Evolutionary conservation across 2,329 filamentous ascomycete genomes (phyloP), one percentile per base, ranked within the genome.

Genomic region (Diaporthe caulivora): DNA sequence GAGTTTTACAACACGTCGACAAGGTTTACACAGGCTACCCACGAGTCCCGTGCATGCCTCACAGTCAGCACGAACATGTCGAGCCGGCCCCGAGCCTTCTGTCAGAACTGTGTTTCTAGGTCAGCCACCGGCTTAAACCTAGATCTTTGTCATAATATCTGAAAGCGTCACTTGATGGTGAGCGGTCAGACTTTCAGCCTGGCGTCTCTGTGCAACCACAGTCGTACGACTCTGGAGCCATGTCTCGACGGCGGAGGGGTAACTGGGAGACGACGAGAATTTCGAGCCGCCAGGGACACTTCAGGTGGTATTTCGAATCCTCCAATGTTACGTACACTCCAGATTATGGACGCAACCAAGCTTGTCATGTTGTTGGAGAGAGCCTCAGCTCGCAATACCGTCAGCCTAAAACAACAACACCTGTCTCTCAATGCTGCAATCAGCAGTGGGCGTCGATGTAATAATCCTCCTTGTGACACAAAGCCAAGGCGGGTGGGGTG

Each of bases 81-180:
- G 62, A 67, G 47, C 62, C 31, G 31, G 49, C n/a, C 47, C 44
- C 24, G 29, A 42, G 62, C 15, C 62, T 40, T 26, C 29, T 5
- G 47, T 53, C n/a, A 67, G 62, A 67, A 67, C 62, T 67, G 31
- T 67, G 62, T 40, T 26, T 24, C n/a, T 51, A 26, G 62, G 26
- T 44, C 44, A 40, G 62, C 62, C 62, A 51, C 44, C 15, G 44
- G 18, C 31, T 11, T 24, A 15, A 15, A 24, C 31, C 21, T 51
- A 37, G 21, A 34, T 49, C 21, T 18, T 7, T 62, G 24, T 13
- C 11, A 47, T 51, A 40, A 40, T 10, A 18, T 29, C 18, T 37
- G 24, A 40, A 31, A 21, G 21, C 15, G 26, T 53, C 31, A 53
- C 44, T 29, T 11, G n/a, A 37, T 17, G 44, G 62, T 67, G 62